Percentiles rank a stretch among this genome's conserved stretches.
These are phyloP conservation scores for Fusarium foetens DNA, from an alignment of 2,329 filamentous ascomycete genomes.

Conservation along the genomic window DNA sequence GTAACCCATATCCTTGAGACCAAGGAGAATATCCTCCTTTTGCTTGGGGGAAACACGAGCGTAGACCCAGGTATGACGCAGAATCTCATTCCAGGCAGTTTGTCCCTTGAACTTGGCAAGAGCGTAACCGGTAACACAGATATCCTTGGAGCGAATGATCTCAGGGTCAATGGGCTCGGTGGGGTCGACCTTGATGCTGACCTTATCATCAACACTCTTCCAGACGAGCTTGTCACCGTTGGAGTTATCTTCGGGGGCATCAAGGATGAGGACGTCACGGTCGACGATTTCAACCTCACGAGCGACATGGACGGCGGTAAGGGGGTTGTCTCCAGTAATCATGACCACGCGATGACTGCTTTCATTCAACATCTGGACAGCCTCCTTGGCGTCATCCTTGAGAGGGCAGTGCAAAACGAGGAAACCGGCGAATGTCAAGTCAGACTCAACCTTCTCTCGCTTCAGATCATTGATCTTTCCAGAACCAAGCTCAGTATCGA, in stretches of 20 bases:
- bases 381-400: slow-evolving; percentile 94
- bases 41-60: slow-evolving; percentile 98
- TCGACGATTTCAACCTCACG: slow-evolving; percentile 97
- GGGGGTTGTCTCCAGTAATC: slow-evolving; percentile 98
- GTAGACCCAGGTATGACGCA: slow-evolving; percentile 96
- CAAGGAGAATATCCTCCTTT: slow-evolving; percentile 97
- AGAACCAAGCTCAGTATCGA: slow-evolving; percentile 82
- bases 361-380: slow-evolving; percentile 97
- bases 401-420: slow-evolving; percentile 93
- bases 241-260: slow-evolving; percentile 90
- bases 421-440: slow-evolving; percentile 91
- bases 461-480: slow-evolving; percentile 92
- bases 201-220: slow-evolving; percentile 93
- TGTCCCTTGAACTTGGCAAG: slow-evolving; percentile 89
- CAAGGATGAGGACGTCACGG: slow-evolving; percentile 91
- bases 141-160: slow-evolving; percentile 86
- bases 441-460: slow-evolving; percentile 88
- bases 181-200: slow-evolving; percentile 86
- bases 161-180: slow-evolving; percentile 81
- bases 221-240: slow-evolving; percentile 86
- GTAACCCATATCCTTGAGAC: slow-evolving; percentile 95
- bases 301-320: slow-evolving; percentile 96
- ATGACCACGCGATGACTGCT: slow-evolving; percentile 98
- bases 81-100: slow-evolving; percentile 76
- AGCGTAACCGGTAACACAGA: slow-evolving; percentile 96